A percentile compares a stretch with the other conserved stretches of the same genome.
These are phyloP conservation scores for Globisporangium spiculum DNA, from an alignment of 352 stramenopile genomes.

Conservation along the genomic window DNA sequence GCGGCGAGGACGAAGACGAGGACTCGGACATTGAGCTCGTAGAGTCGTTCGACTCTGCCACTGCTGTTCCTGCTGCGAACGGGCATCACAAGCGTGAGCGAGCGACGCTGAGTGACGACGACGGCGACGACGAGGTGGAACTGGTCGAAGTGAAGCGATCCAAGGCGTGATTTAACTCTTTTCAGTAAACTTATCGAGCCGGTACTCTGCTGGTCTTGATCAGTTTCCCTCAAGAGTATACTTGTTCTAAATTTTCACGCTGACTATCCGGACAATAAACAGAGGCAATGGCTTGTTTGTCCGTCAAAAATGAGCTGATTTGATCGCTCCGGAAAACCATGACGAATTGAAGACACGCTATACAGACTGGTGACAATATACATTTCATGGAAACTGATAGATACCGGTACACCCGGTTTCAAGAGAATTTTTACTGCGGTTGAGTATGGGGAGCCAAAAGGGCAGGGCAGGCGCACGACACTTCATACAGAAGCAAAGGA, in stretches of 20 bases:
- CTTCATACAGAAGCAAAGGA: constrained; percentile 1
- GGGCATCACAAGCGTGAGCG: constrained; percentile 11
- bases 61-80: not conserved
- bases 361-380: not conserved
- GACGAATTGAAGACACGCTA: not conserved
- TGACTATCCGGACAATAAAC: not conserved
- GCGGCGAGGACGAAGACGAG: constrained; percentile 29
- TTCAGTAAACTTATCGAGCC: not conserved
- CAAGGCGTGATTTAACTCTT: constrained; percentile 12
- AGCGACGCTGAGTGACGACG: not conserved
- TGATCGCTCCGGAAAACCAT: not conserved
- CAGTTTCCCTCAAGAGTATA: constrained; percentile 6
- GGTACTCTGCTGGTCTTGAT: not conserved
- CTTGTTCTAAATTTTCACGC: not conserved
- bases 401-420: not conserved
- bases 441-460: not conserved
- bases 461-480: not conserved
- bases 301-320: not conserved
- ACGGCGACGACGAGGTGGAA: constrained; percentile 15
- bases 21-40: constrained; percentile 36
- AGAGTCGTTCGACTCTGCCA: constrained; percentile 4
- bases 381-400: not conserved
- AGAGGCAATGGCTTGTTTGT: not conserved
- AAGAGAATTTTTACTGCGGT: not conserved
- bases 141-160: constrained; percentile 19